These are phyloP conservation scores for Leptodermis oblonga DNA, from an alignment of 257 asterid genomes.

Conservation along the genomic window DNA sequence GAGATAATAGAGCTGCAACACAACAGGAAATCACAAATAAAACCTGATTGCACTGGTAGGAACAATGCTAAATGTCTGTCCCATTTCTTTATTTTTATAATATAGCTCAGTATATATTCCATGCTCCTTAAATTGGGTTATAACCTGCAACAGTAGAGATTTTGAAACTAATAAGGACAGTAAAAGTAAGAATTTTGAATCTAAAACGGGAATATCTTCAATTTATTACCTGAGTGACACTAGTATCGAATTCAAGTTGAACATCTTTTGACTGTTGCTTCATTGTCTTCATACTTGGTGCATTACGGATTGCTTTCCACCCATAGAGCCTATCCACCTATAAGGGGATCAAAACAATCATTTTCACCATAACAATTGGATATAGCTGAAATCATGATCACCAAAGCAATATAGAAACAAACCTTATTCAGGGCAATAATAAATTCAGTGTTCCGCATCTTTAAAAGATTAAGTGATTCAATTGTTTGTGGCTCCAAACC, in stretches of 20 bases:
- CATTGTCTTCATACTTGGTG: slow-evolving; percentile 75
- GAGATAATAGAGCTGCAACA: slow-evolving; percentile 1
- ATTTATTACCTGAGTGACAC: slow-evolving; percentile 57
- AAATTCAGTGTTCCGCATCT: slow-evolving; percentile 82
- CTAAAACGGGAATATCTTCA: neutral
- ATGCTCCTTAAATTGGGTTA: slow-evolving; percentile 82
- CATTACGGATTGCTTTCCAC: too few relatives aligned
- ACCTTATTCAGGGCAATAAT: slow-evolving; percentile 94
- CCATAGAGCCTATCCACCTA: slow-evolving; percentile 90
- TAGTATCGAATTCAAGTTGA: slow-evolving; percentile 53
- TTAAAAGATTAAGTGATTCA: slow-evolving; percentile 84
- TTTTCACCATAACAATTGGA: neutral
- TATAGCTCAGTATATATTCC: slow-evolving; percentile 89
- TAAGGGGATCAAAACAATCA: slow-evolving; percentile 9
- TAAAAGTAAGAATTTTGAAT: neutral
- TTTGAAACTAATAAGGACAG: neutral
- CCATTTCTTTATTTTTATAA: slow-evolving; percentile 83
- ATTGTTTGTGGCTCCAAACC: slow-evolving; percentile 97
- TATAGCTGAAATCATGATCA: neutral
- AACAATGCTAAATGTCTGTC: slow-evolving; percentile 75
- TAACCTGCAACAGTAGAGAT: slow-evolving; percentile 35
- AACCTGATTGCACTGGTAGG: slow-evolving; percentile 99
- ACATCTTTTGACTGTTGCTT: slow-evolving; percentile 78
- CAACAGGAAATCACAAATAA: slow-evolving; percentile 16
- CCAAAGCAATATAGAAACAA: slow-evolving; percentile 23